phyloP scores from a whole-genome alignment of 352 stramenopile genomes.

The Phytopythium vexans region DNA sequence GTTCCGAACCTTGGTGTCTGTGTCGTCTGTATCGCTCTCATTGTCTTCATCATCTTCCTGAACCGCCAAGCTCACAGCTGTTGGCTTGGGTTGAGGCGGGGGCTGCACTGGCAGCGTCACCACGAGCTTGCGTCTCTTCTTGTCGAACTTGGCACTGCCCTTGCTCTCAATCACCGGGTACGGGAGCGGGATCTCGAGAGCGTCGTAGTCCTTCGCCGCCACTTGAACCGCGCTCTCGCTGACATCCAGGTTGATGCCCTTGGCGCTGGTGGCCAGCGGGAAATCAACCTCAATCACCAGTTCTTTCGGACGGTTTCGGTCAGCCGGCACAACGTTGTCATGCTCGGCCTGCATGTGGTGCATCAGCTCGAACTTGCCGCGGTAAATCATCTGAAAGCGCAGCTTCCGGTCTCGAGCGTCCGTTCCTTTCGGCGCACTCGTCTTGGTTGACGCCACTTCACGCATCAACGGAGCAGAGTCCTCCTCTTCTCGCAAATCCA shows the following conservation, averaged over 20 bases:
- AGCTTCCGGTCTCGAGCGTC: constrained; percentile 14
- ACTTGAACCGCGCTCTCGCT: constrained; percentile 48
- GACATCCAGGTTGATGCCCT: constrained; percentile 67
- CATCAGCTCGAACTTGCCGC: constrained; percentile 66
- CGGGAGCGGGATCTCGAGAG: constrained; percentile 57
- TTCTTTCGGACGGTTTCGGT: constrained; percentile 48
- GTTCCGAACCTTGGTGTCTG: constrained; percentile 1
- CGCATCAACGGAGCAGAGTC: constrained; percentile 12
- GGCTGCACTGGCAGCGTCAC: constrained; percentile 81
- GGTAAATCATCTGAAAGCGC: constrained; percentile 57
- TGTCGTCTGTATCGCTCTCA: constrained; percentile 14
- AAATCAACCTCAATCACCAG: constrained; percentile 66
- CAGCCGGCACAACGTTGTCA: constrained; percentile 22
- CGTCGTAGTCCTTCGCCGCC: constrained; percentile 35
- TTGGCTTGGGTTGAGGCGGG: constrained; percentile 24
- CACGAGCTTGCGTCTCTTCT: constrained; percentile 61
- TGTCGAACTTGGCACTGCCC: constrained; percentile 81
- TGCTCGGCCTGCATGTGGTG: constrained; percentile 68
- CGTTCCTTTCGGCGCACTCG: constrained; percentile 1
- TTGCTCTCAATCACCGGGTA: constrained; percentile 79
- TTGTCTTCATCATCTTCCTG: constrained; percentile 35
- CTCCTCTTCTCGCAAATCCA: constrained; percentile 10
- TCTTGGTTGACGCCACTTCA: constrained; percentile 15
- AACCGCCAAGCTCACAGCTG: constrained; percentile 27
- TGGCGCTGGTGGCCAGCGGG: constrained; percentile 48